These are phyloP conservation scores for Annona cherimola DNA, from an alignment of 164 flowering plant species.

Conservation along the genomic window DNA sequence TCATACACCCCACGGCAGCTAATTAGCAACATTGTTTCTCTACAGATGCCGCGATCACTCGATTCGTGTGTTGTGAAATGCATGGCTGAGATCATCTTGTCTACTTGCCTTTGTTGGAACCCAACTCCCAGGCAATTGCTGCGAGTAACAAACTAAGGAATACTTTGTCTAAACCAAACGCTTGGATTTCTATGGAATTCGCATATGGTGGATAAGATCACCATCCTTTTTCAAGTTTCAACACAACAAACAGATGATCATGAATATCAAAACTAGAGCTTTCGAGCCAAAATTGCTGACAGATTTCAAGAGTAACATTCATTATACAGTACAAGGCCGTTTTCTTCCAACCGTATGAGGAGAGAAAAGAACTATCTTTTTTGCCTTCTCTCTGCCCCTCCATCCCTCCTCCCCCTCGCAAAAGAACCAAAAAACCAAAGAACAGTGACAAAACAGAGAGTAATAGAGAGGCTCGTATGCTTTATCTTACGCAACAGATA, in stretches of 20 bases:
- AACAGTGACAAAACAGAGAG: not conserved
- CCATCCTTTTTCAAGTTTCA: not conserved
- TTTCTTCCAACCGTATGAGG: not conserved
- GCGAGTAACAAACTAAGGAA: not conserved
- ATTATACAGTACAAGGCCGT: not conserved
- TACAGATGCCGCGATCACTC: not conserved
- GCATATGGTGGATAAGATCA: not conserved
- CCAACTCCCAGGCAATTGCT: not conserved
- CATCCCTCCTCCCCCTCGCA: not conserved
- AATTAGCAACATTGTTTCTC: no score
- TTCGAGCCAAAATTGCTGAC: not conserved
- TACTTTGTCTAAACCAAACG: not conserved
- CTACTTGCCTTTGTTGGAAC: not conserved
- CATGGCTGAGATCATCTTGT: not conserved
- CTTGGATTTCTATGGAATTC: not conserved
- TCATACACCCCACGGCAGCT: no score
- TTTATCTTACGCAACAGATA: constrained; percentile 20
- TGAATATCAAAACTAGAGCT: not conserved
- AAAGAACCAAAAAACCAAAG: not conserved
- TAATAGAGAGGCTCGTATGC: not conserved
- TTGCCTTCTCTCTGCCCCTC: not conserved
- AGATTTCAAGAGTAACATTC: not conserved
- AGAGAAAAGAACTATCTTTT: not conserved
- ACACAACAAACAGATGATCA: not conserved
- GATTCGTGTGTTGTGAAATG: not conserved